Evolutionary conservation across 75 land plant species (phyloP).

Genomic region (Pseudotsuga menziesii): DNA sequence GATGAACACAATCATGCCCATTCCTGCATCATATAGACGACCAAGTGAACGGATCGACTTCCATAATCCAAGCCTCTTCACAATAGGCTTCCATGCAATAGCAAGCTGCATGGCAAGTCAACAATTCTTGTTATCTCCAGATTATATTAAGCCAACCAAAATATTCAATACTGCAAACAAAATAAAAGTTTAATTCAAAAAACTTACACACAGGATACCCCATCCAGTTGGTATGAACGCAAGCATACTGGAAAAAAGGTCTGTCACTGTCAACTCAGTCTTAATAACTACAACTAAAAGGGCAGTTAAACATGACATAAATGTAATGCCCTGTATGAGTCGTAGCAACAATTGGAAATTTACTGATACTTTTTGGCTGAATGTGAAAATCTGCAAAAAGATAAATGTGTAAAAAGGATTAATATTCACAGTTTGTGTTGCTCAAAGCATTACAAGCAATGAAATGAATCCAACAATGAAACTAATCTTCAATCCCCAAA

Average conservation of each 20-base stretch:
- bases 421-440: background rate
- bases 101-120: conserved; percentile 50
- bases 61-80: conserved; percentile 74
- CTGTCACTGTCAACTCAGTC: conserved; percentile 50
- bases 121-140: background rate
- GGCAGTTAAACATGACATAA: conserved; percentile 59
- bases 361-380: conserved; percentile 81
- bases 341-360: conserved; percentile 83
- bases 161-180: background rate
- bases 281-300: conserved; percentile 47
- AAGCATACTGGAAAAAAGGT: conserved; percentile 73
- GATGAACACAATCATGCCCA: conserved; percentile 91
- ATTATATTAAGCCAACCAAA: background rate
- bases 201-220: conserved; percentile 86
- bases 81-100: conserved; percentile 72
- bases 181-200: background rate
- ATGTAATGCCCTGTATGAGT: conserved; percentile 73
- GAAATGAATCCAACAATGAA: background rate
- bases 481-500: background rate
- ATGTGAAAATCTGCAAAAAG: conserved; percentile 69
- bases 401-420: conserved; percentile 3
- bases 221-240: conserved; percentile 94
- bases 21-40: conserved; percentile 85
- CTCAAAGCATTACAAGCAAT: too few relatives aligned
- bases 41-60: conserved; percentile 73